Percentiles rank a stretch among this genome's conserved stretches.
Evolutionary conservation across 768 basidiomycete species (phyloP).

Genomic region (Russula lepida): DNA sequence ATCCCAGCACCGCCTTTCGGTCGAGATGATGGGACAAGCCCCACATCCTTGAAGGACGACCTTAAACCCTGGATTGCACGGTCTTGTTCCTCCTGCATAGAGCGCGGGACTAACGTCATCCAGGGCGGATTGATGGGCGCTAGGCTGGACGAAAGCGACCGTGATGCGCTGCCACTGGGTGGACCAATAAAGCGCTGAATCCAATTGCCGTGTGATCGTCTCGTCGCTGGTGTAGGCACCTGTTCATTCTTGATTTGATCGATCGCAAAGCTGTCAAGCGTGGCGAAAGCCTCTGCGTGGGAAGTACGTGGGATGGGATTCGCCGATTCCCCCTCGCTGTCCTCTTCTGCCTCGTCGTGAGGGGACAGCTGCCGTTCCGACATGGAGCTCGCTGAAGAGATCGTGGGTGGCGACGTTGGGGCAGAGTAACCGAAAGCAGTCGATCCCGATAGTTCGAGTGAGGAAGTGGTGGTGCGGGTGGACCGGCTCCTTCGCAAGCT

Average conservation of each 20-base stretch:
- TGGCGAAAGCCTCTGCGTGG: slow-evolving; percentile 32
- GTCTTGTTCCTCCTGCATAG: slow-evolving; percentile 58
- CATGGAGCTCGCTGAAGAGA: neutral
- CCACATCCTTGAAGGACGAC: slow-evolving; percentile 73
- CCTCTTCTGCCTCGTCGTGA: slow-evolving; percentile 9
- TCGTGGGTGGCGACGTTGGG: neutral
- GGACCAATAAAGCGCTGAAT: slow-evolving; percentile 15
- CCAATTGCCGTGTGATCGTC: slow-evolving; percentile 7
- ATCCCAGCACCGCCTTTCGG: slow-evolving; percentile 21
- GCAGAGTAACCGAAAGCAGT: slow-evolving; percentile 4
- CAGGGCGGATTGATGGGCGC: slow-evolving; percentile 42
- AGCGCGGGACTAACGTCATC: slow-evolving; percentile 56
- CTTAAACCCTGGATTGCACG: slow-evolving; percentile 62
- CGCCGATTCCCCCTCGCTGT: slow-evolving; percentile 22
- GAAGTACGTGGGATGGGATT: slow-evolving; percentile 26
- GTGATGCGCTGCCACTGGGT: slow-evolving; percentile 14
- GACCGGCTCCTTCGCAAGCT: neutral
- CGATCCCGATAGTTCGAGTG: slow-evolving; percentile 11
- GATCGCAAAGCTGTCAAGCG: slow-evolving; percentile 25
- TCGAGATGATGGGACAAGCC: slow-evolving; percentile 51
- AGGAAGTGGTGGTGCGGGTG: slow-evolving; percentile 2
- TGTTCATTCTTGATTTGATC: slow-evolving; percentile 23
- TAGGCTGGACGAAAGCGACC: slow-evolving; percentile 23
- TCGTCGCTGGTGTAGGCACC: neutral
- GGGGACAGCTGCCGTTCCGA: slow-evolving; percentile 8